These are phyloP conservation scores for Mallotus nudiflorus DNA, from an alignment of 345 rosid species.

Conservation along the genomic window DNA sequence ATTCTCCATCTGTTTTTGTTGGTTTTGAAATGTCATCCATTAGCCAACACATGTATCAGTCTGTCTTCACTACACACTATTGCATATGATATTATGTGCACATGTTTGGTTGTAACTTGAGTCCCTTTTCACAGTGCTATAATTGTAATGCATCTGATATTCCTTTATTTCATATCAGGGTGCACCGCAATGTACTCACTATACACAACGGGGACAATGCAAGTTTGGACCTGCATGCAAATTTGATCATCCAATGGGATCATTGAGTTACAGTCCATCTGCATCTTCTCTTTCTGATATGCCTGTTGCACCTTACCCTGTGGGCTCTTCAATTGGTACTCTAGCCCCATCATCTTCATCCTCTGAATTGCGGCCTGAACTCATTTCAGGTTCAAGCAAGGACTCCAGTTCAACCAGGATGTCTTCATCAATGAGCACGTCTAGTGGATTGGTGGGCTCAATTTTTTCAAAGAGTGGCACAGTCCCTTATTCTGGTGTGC, in stretches of 20 bases:
- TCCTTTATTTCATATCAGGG: slow-evolving; percentile 20
- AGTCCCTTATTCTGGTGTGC: slow-evolving; percentile 33
- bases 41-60: too few species aligned
- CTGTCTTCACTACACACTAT: neutral
- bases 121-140: neutral
- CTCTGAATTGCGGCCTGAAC: slow-evolving; percentile 60
- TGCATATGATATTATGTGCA: neutral
- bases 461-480: slow-evolving; percentile 36
- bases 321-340: slow-evolving; percentile 66
- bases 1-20: neutral
- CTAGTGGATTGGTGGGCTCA: slow-evolving; percentile 46
- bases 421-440: slow-evolving; percentile 41
- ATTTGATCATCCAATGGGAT: slow-evolving; percentile 72
- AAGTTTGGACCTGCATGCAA: slow-evolving; percentile 45
- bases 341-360: slow-evolving; percentile 68
- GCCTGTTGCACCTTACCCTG: slow-evolving; percentile 70
- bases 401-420: slow-evolving; percentile 51
- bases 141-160: slow-evolving; percentile 9
- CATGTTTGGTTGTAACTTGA: neutral
- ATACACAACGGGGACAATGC: slow-evolving; percentile 36
- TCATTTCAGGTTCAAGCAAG: slow-evolving; percentile 45
- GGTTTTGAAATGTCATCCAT: slow-evolving; percentile 2
- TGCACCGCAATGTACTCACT: slow-evolving; percentile 30
- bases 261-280: slow-evolving; percentile 65
- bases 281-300: slow-evolving; percentile 79